Evolutionary conservation across 768 basidiomycete species (phyloP).

Genomic region (Agrocybe praecox): DNA sequence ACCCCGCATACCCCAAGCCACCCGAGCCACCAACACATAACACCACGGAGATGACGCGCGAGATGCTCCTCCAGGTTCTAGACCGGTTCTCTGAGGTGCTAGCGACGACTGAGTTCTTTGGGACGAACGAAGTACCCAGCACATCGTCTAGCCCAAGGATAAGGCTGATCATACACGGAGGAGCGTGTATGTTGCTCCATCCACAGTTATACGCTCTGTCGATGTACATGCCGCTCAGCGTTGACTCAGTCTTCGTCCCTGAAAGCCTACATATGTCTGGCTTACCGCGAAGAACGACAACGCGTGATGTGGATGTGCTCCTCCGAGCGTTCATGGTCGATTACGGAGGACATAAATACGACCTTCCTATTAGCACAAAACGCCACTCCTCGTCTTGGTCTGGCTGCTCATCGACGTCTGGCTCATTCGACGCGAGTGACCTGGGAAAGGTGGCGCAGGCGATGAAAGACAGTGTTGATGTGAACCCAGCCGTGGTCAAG

Average conservation of each 20-base stretch:
- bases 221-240: conserved; percentile 2
- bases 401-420: too few relatives aligned
- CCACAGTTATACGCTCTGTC: conserved; percentile 35
- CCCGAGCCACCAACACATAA: conserved; percentile 27
- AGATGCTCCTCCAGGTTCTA: conserved; percentile 48
- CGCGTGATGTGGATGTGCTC: conserved; percentile 71
- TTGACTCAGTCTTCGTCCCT: neutral
- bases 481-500: too few relatives aligned
- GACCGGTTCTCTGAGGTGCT: conserved; percentile 52
- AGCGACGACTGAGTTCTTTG: conserved; percentile 37
- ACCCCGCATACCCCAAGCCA: too few relatives aligned
- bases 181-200: conserved; percentile 75
- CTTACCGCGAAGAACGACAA: conserved; percentile 48
- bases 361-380: too few relatives aligned
- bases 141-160: too few relatives aligned
- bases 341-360: conserved; percentile 31
- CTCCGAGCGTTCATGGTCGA: conserved; percentile 61
- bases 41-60: conserved; percentile 38
- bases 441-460: too few relatives aligned
- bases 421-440: too few relatives aligned
- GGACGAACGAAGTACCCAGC: too few relatives aligned
- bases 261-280: conserved; percentile 8
- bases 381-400: too few relatives aligned
- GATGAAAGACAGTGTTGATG: too few relatives aligned
- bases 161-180: conserved; percentile 71